Percentiles rank a stretch among this genome's conserved stretches.
These are phyloP conservation scores for Saturnispora bothae DNA, from an alignment of 805 yeast species.

Conservation along the genomic window DNA sequence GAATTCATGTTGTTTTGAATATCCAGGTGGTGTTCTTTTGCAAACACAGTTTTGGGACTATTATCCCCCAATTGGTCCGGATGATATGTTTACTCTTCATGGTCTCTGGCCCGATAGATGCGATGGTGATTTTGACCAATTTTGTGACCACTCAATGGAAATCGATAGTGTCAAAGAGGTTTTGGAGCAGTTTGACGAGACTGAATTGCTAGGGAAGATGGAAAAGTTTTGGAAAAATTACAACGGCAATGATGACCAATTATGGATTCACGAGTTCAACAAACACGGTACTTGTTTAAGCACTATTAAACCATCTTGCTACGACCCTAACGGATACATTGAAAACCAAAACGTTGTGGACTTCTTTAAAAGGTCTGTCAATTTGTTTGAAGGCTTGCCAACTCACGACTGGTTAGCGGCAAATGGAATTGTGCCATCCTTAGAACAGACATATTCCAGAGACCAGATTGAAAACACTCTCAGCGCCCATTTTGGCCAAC, in stretches of 20 bases:
- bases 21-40: conserved; percentile 73
- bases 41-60: conserved; percentile 94
- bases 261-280: conserved; percentile 90
- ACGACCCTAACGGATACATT: conserved; percentile 27
- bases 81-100: conserved; percentile 65
- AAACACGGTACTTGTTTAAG: conserved; percentile 91
- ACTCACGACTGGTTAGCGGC: conserved; percentile 56
- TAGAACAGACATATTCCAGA: conserved; percentile 44
- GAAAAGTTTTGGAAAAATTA: conserved; percentile 59
- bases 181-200: conserved; percentile 36
- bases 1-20: conserved; percentile 76
- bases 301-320: conserved; percentile 67
- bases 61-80: conserved; percentile 61
- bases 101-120: conserved; percentile 89
- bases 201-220: conserved; percentile 49
- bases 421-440: conserved; percentile 64
- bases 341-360: conserved; percentile 48
- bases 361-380: conserved; percentile 52
- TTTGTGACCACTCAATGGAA: conserved; percentile 54
- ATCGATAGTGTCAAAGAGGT: conserved; percentile 40
- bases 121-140: conserved; percentile 71
- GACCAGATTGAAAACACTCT: conserved; percentile 45
- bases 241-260: conserved; percentile 51
- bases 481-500: conserved; percentile 38
- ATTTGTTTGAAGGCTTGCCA: conserved; percentile 47